phyloP scores from a whole-genome alignment of 305 asterid species.

The Plantago lanceolata region DNA sequence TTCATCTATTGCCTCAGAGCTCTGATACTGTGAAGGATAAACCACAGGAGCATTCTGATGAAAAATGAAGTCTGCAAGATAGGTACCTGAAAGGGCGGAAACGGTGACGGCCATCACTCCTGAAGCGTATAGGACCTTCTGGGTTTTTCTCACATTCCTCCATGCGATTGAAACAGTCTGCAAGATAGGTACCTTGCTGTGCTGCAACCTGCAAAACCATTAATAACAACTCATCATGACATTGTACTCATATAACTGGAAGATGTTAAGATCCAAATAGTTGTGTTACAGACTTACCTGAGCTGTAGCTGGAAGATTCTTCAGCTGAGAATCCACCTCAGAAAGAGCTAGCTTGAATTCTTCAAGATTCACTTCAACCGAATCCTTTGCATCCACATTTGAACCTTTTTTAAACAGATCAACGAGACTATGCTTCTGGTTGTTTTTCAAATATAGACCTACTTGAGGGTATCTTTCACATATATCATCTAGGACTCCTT shows the following conservation, averaged over 20 bases:
- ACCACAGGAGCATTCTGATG: too few species aligned
- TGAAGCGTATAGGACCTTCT: slow-evolving; percentile 89
- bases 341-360: slow-evolving; percentile 83
- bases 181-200: slow-evolving; percentile 92
- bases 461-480: slow-evolving; percentile 93
- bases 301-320: slow-evolving; percentile 99
- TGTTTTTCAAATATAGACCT: slow-evolving; percentile 64
- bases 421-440: slow-evolving; percentile 47
- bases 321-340: slow-evolving; percentile 82
- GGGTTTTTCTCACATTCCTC: slow-evolving; percentile 76
- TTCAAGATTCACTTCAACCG: slow-evolving; percentile 73
- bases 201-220: slow-evolving; percentile 73
- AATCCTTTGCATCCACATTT: slow-evolving; percentile 51
- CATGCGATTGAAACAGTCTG: slow-evolving; percentile 93
- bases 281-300: slow-evolving; percentile 47
- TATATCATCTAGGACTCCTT: slow-evolving; percentile 72
- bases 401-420: slow-evolving; percentile 60
- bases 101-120: slow-evolving; percentile 95
- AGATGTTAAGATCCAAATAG: slow-evolving; percentile 14
- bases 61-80: slow-evolving; percentile 10
- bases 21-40: background rate
- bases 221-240: slow-evolving; percentile 16
- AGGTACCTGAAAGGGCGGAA: slow-evolving; percentile 86
- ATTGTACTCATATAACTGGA: background rate
- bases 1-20: slow-evolving; percentile 6